Evolutionary conservation across 2,329 filamentous ascomycete species (phyloP), one percentile per base, ranked within the genome.

Genomic region (Aspergillus vadensis): DNA sequence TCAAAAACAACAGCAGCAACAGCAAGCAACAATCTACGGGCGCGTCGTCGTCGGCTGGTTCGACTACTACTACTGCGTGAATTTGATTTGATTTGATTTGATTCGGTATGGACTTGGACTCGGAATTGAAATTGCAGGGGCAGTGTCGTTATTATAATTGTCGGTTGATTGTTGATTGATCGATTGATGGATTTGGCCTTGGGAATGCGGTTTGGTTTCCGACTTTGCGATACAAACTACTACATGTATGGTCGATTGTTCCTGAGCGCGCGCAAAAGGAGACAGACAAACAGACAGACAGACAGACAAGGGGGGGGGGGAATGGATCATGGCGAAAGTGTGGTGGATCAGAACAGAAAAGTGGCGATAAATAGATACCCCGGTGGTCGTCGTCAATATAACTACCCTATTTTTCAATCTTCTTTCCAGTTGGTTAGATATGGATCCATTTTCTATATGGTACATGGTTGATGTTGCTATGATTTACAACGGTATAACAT

Each of bases 1-100:
- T 57, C 17, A 36, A 58, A 9, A 51, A 54, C 9, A 52, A 55
- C 4, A 69, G 67, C 15, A 69, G 64, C 21, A 38, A 32, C 21
- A 25, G 15, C 30, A 21, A 10, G 5, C n/a, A 44, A 25, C 23
- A 47, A 39, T n/a, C 53, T 17, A 25, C 39, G 27, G 53, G 39
- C 23, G 39, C 52, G 4, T 27, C 49, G 4, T 25, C 27, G 27
- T 39, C 53, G 17, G 53, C 27, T 21, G 51, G 51, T 36, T 53
- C 51, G 32, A 44, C 41, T 23, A 19, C 41, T 17, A 17, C 41
- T 8, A 27, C 25, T 27, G 25, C 25, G 25, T 27, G 25, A 27
- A 27, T 27, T 5, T 15, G 12, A 36, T 36, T 36, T 36, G 4
- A 36, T 36, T 6, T 5, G 30, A 14, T 36, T 30, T 30, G 27